phyloP scores from a whole-genome alignment of 352 stramenopile species.

The Phytophthora cajani region DNA sequence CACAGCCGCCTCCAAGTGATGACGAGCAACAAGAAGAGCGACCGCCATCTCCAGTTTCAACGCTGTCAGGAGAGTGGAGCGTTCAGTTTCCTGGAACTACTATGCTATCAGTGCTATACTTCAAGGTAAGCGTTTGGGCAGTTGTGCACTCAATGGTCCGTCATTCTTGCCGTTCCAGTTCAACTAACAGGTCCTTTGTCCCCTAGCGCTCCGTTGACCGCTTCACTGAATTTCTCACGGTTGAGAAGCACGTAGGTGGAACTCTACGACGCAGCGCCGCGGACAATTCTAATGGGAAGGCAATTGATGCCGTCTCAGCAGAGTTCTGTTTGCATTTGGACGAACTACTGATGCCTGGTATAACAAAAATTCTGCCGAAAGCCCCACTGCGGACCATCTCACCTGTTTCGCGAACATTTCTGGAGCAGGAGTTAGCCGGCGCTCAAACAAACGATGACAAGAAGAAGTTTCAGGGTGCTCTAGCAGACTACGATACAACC shows the following conservation, averaged over 20 bases:
- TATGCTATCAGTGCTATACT: slow-evolving; percentile 42
- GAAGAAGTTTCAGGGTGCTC: slow-evolving; percentile 66
- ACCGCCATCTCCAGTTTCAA: slow-evolving; percentile 12
- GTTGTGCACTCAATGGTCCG: background rate
- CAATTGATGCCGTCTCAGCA: slow-evolving; percentile 42
- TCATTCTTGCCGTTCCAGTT: background rate
- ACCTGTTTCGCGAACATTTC: slow-evolving; percentile 44
- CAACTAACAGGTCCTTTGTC: slow-evolving; percentile 7
- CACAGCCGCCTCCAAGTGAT: background rate
- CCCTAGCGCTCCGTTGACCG: slow-evolving; percentile 38
- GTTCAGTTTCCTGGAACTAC: slow-evolving; percentile 44
- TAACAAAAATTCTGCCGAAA: slow-evolving; percentile 16
- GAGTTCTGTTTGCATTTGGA: slow-evolving; percentile 46
- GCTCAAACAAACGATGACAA: slow-evolving; percentile 72
- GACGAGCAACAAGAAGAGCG: slow-evolving; percentile 26
- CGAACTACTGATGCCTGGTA: slow-evolving; percentile 44
- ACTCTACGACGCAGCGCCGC: slow-evolving; percentile 41
- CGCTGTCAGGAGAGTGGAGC: slow-evolving; percentile 51
- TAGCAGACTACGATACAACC: slow-evolving; percentile 70
- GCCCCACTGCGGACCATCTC: slow-evolving; percentile 29
- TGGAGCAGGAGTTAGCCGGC: slow-evolving; percentile 69
- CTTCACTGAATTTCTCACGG: slow-evolving; percentile 54
- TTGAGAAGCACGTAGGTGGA: slow-evolving; percentile 52
- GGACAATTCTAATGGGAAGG: slow-evolving; percentile 34
- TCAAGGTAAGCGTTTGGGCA: slow-evolving; percentile 41